phyloP scores from a whole-genome alignment of 306 rosid species.

The Quercus ilex region DNA sequence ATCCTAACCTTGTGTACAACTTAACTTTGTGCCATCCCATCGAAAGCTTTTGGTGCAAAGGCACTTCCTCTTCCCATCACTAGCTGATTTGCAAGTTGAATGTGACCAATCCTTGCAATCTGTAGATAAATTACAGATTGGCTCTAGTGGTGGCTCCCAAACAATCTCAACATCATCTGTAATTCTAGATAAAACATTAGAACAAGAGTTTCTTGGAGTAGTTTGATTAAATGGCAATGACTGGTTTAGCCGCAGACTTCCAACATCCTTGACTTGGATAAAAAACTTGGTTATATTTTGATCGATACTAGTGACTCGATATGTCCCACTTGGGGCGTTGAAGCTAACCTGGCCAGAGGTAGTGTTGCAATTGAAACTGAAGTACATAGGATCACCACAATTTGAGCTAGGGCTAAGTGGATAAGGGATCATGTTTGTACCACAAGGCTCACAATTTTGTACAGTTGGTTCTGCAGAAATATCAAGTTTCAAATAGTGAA shows the following conservation, averaged over 20 bases:
- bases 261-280: background rate
- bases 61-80: background rate
- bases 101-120: slow-evolving; percentile 10
- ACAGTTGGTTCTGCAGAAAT: slow-evolving; percentile 26
- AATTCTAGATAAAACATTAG: too few relatives aligned
- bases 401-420: slow-evolving; percentile 8
- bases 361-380: background rate
- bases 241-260: background rate
- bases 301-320: slow-evolving; percentile 1
- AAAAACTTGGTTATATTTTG: background rate
- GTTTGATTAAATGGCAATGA: background rate
- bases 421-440: slow-evolving; percentile 20
- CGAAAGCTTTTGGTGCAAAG: background rate
- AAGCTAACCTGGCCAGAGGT: background rate
- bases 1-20: background rate
- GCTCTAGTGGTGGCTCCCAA: slow-evolving; percentile 3
- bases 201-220: too few relatives aligned
- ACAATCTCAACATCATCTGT: slow-evolving; percentile 4
- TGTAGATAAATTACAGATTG: background rate
- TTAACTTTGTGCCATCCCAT: background rate
- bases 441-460: slow-evolving; percentile 13
- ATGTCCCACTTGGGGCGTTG: background rate
- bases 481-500: background rate
- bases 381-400: slow-evolving; percentile 23
- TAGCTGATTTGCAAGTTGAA: slow-evolving; percentile 5